Conservation (phyloP, 306 rosid species). For the Lablab purpureus region DNA sequence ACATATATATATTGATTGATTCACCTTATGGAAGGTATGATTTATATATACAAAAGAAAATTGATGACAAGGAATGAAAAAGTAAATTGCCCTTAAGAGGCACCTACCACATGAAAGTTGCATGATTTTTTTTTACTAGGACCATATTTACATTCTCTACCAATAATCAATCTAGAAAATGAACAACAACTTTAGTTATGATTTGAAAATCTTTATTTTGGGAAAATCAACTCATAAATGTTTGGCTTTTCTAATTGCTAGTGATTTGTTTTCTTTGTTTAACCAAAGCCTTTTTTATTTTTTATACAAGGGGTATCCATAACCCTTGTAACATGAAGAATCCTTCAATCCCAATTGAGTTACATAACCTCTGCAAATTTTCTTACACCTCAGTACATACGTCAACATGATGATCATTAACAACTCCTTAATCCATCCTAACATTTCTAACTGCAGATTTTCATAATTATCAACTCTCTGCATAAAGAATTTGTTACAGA, state of each 20-base stretch:
- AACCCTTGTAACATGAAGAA: too few species aligned
- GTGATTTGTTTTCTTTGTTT: neutral
- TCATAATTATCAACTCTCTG: too few species aligned
- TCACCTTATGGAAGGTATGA: constrained; percentile 13
- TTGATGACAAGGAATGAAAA: neutral
- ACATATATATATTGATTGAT: neutral
- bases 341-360: too few species aligned
- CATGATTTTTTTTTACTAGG: constrained; percentile 20
- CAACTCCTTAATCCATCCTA: too few species aligned
- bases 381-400: too few species aligned
- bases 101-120: constrained; percentile 21
- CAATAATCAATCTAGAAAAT: constrained; percentile 12
- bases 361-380: too few species aligned
- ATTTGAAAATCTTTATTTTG: neutral
- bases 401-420: too few species aligned
- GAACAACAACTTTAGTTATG: neutral
- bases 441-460: too few species aligned
- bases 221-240: neutral
- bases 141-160: constrained; percentile 36
- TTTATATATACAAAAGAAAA: constrained; percentile 21
- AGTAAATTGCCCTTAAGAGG: constrained; percentile 1
- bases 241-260: neutral
- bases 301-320: too few species aligned
- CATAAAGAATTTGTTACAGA: too few species aligned
- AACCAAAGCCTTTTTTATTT: too few species aligned